Percentiles rank a stretch among this genome's conserved stretches.
These are phyloP conservation scores for Gentiana straminea DNA, from an alignment of 257 asterid species.

Conservation along the genomic window DNA sequence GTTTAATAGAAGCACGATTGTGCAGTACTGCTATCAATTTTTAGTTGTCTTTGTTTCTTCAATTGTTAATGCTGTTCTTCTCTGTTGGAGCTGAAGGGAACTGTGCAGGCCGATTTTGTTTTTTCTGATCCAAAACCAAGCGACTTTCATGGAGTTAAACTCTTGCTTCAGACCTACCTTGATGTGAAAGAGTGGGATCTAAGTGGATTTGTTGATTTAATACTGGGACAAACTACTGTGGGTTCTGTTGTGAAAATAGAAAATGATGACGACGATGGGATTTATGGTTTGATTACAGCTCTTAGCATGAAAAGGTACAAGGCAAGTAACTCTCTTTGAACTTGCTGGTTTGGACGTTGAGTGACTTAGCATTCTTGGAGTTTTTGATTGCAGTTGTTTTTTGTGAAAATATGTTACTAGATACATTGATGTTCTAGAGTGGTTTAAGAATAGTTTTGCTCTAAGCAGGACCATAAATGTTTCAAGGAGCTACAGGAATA, in stretches of 20 bases:
- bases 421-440: not conserved
- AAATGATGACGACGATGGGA: constrained; percentile 69
- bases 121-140: constrained; percentile 83
- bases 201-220: constrained; percentile 73
- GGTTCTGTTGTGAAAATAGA: constrained; percentile 78
- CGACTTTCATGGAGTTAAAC: constrained; percentile 84
- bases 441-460: constrained; percentile 2
- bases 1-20: too few relatives aligned
- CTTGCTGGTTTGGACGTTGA: too few relatives aligned
- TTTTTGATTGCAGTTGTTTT: not conserved
- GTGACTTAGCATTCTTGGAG: not conserved
- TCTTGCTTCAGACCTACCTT: constrained; percentile 61
- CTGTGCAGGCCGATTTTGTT: constrained; percentile 81
- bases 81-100: constrained; percentile 31
- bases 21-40: not conserved
- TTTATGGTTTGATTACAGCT: constrained; percentile 51
- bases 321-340: constrained; percentile 30
- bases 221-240: constrained; percentile 73
- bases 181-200: constrained; percentile 72
- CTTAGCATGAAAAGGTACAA: constrained; percentile 69
- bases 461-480: constrained; percentile 2
- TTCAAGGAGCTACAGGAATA: constrained; percentile 6
- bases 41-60: not conserved
- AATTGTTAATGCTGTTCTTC: not conserved
- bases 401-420: not conserved